Evolutionary conservation across 2,329 filamentous ascomycete species (phyloP), one percentile per base, ranked within the genome.

Genomic region (Plectosphaerella plurivora): DNA sequence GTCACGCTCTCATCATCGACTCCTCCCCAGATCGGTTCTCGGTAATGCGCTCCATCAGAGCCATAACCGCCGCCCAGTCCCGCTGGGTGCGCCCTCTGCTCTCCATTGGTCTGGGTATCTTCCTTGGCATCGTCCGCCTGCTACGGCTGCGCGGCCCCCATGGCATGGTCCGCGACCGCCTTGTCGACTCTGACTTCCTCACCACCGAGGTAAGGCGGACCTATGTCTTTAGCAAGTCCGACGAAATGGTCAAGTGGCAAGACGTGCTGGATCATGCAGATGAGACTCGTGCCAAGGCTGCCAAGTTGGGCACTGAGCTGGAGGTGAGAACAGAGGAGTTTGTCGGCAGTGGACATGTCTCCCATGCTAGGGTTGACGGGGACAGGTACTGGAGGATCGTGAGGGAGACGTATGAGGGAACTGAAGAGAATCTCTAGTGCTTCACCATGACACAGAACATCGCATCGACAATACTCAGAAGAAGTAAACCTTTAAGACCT

Each of bases 191-290:
- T 8, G 28, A 33, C 28, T 33, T 64, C 36, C 61, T 71, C 47
- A 61, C 59, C 11, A 60, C 59, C 33, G 76, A 80, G 62, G 67
- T 66, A 4, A 65, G 71, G 18, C 68, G 80, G 36, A 65, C 72
- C n/a, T 84, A 83, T 55, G 55, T 83, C 16, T 83, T 81, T 54
- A 73, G 76, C 11, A 66, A 70, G 36, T 70, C 63, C 2, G 81
- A 84, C 59, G 53, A 59, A 36, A 67, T 82, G 55, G 73, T 83
- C 5, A 63, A 68, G 3, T 74, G 66, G 62, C 57, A 55, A 8
- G 72, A 80, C 53, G 69, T 83, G 5, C 76, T 81, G 61, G 59
- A 58, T 42, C 77, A 83, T 56, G 77, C 74, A 0, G 60, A 54
- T 3, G 65, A 72, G 44, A 77, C 79, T 0, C 58, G 50, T 28